These are phyloP conservation scores for Ophiognomonia clavigignenti-juglandacearum DNA, from an alignment of 2,329 filamentous ascomycete species.

Conservation along the genomic window DNA sequence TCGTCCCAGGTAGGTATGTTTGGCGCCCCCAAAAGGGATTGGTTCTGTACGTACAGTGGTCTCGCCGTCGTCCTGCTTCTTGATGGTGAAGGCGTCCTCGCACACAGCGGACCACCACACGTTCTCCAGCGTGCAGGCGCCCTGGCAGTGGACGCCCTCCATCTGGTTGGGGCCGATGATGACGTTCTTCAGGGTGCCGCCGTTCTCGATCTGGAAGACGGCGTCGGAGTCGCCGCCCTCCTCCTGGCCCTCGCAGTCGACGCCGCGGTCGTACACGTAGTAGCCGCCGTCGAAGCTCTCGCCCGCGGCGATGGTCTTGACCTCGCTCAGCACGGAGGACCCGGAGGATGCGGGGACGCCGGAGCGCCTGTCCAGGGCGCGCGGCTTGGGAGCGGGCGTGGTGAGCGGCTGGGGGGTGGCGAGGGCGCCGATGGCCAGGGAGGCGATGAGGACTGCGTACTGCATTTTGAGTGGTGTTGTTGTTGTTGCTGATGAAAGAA, in stretches of 20 bases:
- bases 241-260: slow-evolving; percentile 15
- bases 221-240: slow-evolving; percentile 30
- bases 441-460: too few species aligned
- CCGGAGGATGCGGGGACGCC: slow-evolving; percentile 12
- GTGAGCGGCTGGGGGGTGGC: too few species aligned
- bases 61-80: slow-evolving; percentile 24
- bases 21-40: too few species aligned
- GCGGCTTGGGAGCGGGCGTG: too few species aligned
- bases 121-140: slow-evolving; percentile 34
- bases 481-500: too few species aligned
- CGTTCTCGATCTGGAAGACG: slow-evolving; percentile 45
- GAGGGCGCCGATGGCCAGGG: too few species aligned
- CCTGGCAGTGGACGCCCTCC: slow-evolving; percentile 45
- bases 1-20: too few species aligned
- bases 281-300: slow-evolving; percentile 29
- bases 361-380: too few species aligned
- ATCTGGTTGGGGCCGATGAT: slow-evolving; percentile 45
- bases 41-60: too few species aligned
- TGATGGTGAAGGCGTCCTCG: slow-evolving; percentile 32
- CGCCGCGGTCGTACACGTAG: slow-evolving; percentile 19
- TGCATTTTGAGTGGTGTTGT: too few species aligned
- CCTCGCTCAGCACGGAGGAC: slow-evolving; percentile 6
- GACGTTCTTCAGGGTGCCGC: slow-evolving; percentile 45
- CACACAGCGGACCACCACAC: slow-evolving; percentile 32
- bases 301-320: slow-evolving; percentile 13